Evolutionary conservation across 306 rosid species (phyloP).

Genomic region (Sechiopsis laciniata): DNA sequence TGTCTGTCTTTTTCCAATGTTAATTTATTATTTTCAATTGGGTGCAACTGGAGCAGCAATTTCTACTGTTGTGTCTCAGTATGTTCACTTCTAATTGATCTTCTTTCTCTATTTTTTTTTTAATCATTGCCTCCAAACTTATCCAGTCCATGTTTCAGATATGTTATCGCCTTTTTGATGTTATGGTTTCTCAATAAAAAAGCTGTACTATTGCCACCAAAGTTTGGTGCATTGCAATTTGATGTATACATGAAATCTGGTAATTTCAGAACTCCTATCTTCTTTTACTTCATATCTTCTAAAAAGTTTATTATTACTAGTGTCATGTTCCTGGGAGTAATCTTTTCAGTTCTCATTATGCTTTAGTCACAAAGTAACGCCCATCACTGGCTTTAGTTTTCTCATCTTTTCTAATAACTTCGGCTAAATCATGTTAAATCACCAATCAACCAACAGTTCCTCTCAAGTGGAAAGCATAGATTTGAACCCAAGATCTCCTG

Average conservation of each 20-base stretch:
- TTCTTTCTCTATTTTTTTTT: background rate
- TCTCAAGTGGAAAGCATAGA: too few relatives aligned
- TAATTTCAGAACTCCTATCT: constrained; percentile 25
- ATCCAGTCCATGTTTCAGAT: constrained; percentile 44
- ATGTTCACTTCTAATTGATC: constrained; percentile 34
- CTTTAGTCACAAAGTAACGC: background rate
- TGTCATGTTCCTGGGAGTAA: background rate
- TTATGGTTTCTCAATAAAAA: constrained; percentile 68
- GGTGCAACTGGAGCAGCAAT: constrained; percentile 89
- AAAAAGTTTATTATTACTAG: background rate
- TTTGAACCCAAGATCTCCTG: too few relatives aligned
- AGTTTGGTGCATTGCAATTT: constrained; percentile 73
- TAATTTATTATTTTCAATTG: constrained; percentile 66
- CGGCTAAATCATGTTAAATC: too few relatives aligned
- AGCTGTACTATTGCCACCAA: constrained; percentile 77
- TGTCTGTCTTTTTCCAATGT: constrained; percentile 65
- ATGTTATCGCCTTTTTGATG: constrained; percentile 68
- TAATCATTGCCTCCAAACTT: constrained; percentile 20
- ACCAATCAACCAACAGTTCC: too few relatives aligned
- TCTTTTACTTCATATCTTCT: background rate
- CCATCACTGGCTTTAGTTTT: background rate
- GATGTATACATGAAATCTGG: constrained; percentile 85
- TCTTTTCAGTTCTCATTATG: constrained; percentile 2
- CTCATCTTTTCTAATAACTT: background rate
- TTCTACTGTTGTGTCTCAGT: constrained; percentile 92